Base-by-base conservation (phyloP, 306 rosid genomes). In the Carpinus viminea region DNA sequence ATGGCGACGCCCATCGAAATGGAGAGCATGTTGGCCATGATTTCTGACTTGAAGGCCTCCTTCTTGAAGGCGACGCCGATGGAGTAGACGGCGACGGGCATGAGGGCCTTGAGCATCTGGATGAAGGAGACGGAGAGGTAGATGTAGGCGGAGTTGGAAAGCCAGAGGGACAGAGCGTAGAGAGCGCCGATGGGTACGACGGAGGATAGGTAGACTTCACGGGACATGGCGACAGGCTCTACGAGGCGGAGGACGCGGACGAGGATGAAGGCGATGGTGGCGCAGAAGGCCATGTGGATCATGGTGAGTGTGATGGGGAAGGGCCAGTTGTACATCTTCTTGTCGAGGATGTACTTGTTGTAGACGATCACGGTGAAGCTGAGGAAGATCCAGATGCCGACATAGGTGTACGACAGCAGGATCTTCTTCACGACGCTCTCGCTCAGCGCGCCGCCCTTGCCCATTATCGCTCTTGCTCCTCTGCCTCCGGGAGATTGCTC, bases 291-390 rank as follows among this genome's bases (percentile, higher is more conserved):
- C 98, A 93, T 93, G 86, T 93, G 98, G 84, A 93, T 93, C 95
- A 93, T 91, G 83, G 98, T 93, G 26, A 93, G 97, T 76, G 98
- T 91, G 52, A 93, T 91, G 0, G 98, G 98, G 74, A 78, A 93
- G 0, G 98, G 89, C 97, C 97, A 93, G 55, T 86, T 87, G 90
- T 88, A 93, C 93, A 93, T 87, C 92, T 93, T 93, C 89, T 86
- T 90, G 93, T 93, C 98, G 21, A 93, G 89, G 84, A 93, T 93
- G 93, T 85, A 93, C 76, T 93, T 93, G 97, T 93, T 93, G 97
- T 91, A 93, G 2, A 93, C 97, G 87, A 93, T 93, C 2, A 93
- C 98, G 2, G 93, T 90, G 93, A 93, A 93, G 82, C 86, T 79
- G 51, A 93, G 89, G 84, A 93, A 90, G 93, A 93, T 93, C 98